A percentile compares a stretch with the other conserved stretches of the same genome.
Evolutionary conservation across 257 asterid species (phyloP).

Genomic region (Mitragyna speciosa): DNA sequence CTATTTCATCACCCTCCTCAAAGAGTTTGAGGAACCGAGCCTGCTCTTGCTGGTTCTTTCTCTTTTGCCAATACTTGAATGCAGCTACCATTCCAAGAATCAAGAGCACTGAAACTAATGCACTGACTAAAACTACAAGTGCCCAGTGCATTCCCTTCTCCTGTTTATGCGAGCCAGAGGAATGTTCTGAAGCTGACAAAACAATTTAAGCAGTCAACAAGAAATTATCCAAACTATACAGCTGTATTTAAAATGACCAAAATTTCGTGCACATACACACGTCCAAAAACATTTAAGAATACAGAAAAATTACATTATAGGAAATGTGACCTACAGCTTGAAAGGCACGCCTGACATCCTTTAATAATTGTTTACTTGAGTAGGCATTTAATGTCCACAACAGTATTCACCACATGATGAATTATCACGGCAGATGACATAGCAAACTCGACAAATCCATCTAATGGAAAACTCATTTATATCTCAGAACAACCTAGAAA

Average conservation of each 20-base stretch:
- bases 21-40: slow-evolving; percentile 47
- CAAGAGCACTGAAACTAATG: slow-evolving; percentile 27
- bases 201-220: slow-evolving; percentile 7
- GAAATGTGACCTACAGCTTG: background rate
- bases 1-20: slow-evolving; percentile 38
- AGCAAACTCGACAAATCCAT: background rate
- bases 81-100: slow-evolving; percentile 40
- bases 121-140: slow-evolving; percentile 32
- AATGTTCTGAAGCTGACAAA: slow-evolving; percentile 34
- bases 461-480: background rate
- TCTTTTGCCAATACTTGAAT: slow-evolving; percentile 57
- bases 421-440: background rate
- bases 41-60: slow-evolving; percentile 73
- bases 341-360: background rate
- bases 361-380: background rate
- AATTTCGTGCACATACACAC: background rate
- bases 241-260: background rate
- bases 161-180: slow-evolving; percentile 27
- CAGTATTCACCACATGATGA: background rate
- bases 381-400: background rate
- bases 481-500: background rate
- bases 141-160: slow-evolving; percentile 46
- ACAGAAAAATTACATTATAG: background rate
- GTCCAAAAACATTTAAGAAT: background rate
- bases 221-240: background rate